Percentiles rank a stretch among this genome's conserved stretches.
These are phyloP conservation scores for Closterium sp. DNA, from an alignment of 139 green algal genomes.

Conservation along the genomic window DNA sequence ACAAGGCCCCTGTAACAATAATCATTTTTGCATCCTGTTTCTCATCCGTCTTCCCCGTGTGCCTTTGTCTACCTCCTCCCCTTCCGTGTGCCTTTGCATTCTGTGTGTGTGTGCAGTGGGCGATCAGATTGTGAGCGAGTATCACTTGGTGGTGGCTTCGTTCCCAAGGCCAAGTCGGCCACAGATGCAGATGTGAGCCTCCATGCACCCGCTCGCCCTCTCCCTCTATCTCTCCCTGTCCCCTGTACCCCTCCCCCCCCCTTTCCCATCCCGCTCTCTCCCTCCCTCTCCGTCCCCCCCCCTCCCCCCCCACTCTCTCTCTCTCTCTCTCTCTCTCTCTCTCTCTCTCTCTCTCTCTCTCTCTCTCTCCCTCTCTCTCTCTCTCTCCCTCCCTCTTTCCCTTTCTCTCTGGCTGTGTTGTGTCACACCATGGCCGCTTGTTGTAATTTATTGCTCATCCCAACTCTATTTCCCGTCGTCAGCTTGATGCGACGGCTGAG, in stretches of 20 bases:
- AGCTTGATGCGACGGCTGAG: not conserved
- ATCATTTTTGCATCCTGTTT: not conserved
- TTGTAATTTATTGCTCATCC: not conserved
- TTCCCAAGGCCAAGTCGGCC: slow-evolving; percentile 11
- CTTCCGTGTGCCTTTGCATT: not conserved
- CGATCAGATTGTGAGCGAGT: slow-evolving; percentile 35
- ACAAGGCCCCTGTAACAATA: too few relatives aligned
- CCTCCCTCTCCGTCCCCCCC: not conserved
- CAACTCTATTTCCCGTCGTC: not conserved
- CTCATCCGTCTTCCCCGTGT: not conserved
- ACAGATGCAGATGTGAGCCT: not conserved
- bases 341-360: slow-evolving; percentile 4
- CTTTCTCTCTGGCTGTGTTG: not conserved
- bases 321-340: not conserved
- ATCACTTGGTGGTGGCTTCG: slow-evolving; percentile 71
- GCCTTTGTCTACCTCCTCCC: not conserved
- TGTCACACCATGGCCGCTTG: not conserved
- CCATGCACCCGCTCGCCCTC: not conserved
- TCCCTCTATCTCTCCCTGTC: not conserved
- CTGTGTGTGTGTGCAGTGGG: not conserved
- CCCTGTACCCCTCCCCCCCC: not conserved
- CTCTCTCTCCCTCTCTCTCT: not conserved
- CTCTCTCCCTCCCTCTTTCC: not conserved
- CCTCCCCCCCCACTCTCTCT: not conserved
- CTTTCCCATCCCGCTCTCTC: not conserved